Percentiles rank a stretch among this genome's conserved stretches.
phyloP scores from a whole-genome alignment of 371 early-diverging fungal species.

The Mucor velutinosus region DNA sequence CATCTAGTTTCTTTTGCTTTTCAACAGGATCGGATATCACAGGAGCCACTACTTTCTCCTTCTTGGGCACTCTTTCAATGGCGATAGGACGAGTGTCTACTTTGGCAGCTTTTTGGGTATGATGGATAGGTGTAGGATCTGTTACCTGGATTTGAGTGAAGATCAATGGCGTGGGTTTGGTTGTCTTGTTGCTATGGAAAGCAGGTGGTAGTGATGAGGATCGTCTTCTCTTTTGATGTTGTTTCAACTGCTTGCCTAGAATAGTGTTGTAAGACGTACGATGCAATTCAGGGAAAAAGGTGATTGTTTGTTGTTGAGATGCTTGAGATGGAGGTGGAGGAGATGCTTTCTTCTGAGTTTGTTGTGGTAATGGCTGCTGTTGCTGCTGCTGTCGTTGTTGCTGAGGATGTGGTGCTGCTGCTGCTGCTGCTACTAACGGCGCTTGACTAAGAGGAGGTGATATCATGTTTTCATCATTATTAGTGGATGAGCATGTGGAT shows the following conservation, averaged over 20 bases:
- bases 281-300: constrained; percentile 29
- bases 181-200: constrained; percentile 17
- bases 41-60: constrained; percentile 25
- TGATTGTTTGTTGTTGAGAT: constrained; percentile 10
- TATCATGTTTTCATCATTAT: constrained; percentile 10
- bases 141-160: constrained; percentile 36
- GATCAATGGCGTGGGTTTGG: constrained; percentile 22
- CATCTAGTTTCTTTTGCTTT: constrained; percentile 38
- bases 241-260: constrained; percentile 24
- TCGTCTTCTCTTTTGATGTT: constrained; percentile 32
- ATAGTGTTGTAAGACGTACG: constrained; percentile 23
- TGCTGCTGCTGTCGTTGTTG: no score
- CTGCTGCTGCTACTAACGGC: neutral
- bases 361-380: constrained; percentile 2
- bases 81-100: constrained; percentile 25
- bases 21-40: constrained; percentile 31
- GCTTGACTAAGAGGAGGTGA: constrained; percentile 6
- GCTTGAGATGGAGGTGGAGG: neutral
- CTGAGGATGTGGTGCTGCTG: neutral
- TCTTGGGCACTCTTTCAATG: constrained; percentile 27
- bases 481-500: constrained; percentile 2
- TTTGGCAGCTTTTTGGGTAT: constrained; percentile 27
- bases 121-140: constrained; percentile 31
- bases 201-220: constrained; percentile 36
- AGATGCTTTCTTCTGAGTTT: constrained; percentile 5